Evolutionary conservation across 345 rosid genomes (phyloP), one percentile per base, ranked within the genome.

Genomic region (Lenwebbia sp.): DNA sequence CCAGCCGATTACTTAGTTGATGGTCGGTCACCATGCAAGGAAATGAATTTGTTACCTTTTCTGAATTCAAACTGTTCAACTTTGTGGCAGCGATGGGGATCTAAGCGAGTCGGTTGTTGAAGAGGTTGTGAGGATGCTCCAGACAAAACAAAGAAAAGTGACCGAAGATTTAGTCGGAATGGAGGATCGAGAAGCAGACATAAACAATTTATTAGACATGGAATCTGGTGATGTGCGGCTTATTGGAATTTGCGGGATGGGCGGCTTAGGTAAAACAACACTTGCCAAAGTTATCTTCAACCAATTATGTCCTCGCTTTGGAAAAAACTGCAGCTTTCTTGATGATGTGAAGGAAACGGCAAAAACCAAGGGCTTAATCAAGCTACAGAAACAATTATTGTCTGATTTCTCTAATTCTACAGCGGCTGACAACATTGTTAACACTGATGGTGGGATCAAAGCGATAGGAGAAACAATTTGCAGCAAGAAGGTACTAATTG

Each of bases 341-440:
- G 76, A 33, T 1, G 12, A 30, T 30, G 76, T 33, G 14, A 65
- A 23, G 28, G 76, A 30, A 17, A 30, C 12, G 0, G 33, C 19
- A 5, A n/a, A 58, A 58, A 58, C 15, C 4, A 0, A 5, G 17
- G 33, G 33, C 17, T 12, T 58, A 13, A 30, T n/a, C 1, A 1
- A n/a, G 70, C 70, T 58, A 2, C 70, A 5, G 13, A 0, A 5
- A n/a, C 7, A n/a, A 58, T 58, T 58, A 12, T n/a, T 58, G 33
- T 12, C 9, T 0, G 17, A 58, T n/a, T 0, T 58, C 19, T 58
- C 70, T 26, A 0, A 26, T 26, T 11, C 30, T 26, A 10, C 7
- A 26, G 4, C 0, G 33, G 8, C 40, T 40, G 3, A 4, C 40
- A 40, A 4, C 40, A 57, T 2, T n/a, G 15, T 2, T 2, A 0